A percentile compares a stretch with the other conserved stretches of the same genome.
These are phyloP conservation scores for Amylostereum areolatum DNA, from an alignment of 1,284 basidiomycete species.

Conservation along the genomic window DNA sequence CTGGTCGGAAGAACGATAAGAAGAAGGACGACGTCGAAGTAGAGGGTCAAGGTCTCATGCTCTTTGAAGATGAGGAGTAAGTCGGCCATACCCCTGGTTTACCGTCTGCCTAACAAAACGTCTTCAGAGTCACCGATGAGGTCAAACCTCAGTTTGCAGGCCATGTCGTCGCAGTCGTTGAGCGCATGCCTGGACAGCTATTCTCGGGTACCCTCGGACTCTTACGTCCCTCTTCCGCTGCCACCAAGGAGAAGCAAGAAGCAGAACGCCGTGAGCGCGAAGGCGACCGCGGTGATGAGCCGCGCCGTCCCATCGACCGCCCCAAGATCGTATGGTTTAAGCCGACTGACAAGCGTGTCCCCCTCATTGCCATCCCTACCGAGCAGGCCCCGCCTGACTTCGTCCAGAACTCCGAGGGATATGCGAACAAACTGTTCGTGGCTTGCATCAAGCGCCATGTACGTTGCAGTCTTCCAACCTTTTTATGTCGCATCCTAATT, in stretches of 20 bases:
- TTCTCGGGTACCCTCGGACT: constrained; percentile 97
- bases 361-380: constrained; percentile 98
- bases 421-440: constrained; percentile 89
- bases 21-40: constrained; percentile 99
- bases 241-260: constrained; percentile 99
- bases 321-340: constrained; percentile 99
- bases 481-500: constrained; percentile 11
- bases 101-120: constrained; percentile 12
- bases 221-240: constrained; percentile 93
- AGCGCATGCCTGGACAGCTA: constrained; percentile 97
- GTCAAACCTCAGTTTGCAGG: constrained; percentile 94
- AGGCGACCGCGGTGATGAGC: constrained; percentile 82
- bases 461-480: constrained; percentile 23
- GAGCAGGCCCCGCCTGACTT: constrained; percentile 98
- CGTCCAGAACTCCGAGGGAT: constrained; percentile 89
- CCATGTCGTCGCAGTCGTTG: constrained; percentile 97
- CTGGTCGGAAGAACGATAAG: constrained; percentile 92
- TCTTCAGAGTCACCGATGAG: constrained; percentile 84
- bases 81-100: constrained; percentile 19
- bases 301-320: constrained; percentile 75
- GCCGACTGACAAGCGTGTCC: constrained; percentile 98
- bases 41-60: constrained; percentile 93
- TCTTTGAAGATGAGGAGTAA: constrained; percentile 97
- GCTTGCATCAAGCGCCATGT: constrained; percentile 98
- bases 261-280: constrained; percentile 95